Conservation (phyloP, 495 filamentous ascomycete species). For the Diplogelasinospora grovesii region DNA sequence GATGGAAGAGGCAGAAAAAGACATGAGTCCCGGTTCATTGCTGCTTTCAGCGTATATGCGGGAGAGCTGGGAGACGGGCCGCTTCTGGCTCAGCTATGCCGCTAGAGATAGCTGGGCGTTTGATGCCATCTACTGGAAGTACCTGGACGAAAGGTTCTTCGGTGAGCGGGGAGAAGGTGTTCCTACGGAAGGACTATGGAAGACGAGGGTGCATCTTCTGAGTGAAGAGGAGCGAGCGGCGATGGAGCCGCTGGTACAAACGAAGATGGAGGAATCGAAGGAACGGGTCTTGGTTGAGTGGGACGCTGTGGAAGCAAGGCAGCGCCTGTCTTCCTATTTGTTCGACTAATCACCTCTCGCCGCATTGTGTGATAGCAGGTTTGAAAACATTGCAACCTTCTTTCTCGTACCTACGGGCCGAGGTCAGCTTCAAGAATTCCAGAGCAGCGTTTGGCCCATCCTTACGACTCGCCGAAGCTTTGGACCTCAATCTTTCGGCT, state of each 20-base stretch:
- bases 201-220: conserved; percentile 16
- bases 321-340: too few relatives aligned
- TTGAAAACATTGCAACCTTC: too few relatives aligned
- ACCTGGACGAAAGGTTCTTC: conserved; percentile 19
- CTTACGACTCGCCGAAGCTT: too few relatives aligned
- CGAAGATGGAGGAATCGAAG: conserved; percentile 20
- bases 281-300: conserved; percentile 14
- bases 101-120: conserved; percentile 23
- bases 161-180: conserved; percentile 3
- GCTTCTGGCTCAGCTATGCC: conserved; percentile 25
- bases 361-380: too few relatives aligned
- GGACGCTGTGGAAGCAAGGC: conserved; percentile 9
- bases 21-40: background rate
- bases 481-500: too few relatives aligned
- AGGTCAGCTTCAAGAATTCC: too few relatives aligned
- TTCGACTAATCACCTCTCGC: too few relatives aligned
- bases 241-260: background rate
- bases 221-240: background rate
- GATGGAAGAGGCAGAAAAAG: conserved; percentile 17
- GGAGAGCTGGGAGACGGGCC: conserved; percentile 26
- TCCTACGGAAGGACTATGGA: conserved; percentile 4
- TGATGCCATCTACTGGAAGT: conserved; percentile 20
- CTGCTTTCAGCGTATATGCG: conserved; percentile 18
- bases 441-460: too few relatives aligned
- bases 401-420: too few relatives aligned